A percentile compares a stretch with the other conserved stretches of the same genome.
Evolutionary conservation across 2,329 filamentous ascomycete genomes (phyloP).

Genomic region (Penicillium griseofulvum): DNA sequence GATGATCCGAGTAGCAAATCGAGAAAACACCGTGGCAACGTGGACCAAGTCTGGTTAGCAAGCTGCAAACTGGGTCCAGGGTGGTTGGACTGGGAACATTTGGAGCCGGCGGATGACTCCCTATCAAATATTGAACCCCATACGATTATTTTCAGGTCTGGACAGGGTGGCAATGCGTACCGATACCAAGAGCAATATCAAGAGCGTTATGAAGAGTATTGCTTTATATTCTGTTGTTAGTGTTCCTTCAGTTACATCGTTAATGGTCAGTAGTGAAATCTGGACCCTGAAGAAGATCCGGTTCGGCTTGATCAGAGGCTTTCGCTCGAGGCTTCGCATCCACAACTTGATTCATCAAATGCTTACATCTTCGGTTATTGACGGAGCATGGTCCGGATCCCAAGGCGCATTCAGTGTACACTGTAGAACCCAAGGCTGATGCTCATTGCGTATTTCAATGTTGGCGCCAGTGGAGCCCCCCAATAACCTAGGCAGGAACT

Average conservation of each 20-base stretch:
- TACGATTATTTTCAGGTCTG: not conserved
- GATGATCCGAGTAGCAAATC: not conserved
- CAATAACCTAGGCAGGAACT: conserved; percentile 4
- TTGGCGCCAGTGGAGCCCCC: conserved; percentile 2
- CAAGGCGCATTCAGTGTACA: not conserved
- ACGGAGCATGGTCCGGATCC: not conserved
- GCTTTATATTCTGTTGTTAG: not conserved
- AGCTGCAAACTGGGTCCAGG: not conserved
- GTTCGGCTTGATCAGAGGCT: not conserved
- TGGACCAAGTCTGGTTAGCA: not conserved
- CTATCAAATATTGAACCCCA: not conserved
- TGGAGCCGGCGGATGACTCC: not conserved
- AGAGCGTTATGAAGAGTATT: not conserved
- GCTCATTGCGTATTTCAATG: not conserved
- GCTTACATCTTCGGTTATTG: not conserved
- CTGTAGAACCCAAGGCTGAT: not conserved
- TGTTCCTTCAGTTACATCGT: not conserved
- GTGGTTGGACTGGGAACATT: not conserved
- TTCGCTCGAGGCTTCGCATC: not conserved
- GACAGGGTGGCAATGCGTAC: no score
- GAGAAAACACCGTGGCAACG: not conserved
- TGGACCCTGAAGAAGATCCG: not conserved
- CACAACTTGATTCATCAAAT: not conserved
- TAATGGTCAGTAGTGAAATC: not conserved
- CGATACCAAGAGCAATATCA: not conserved